Evolutionary conservation across 2,329 filamentous ascomycete genomes (phyloP), one percentile per base, ranked within the genome.

Genomic region (Hypoxylon sp.): DNA sequence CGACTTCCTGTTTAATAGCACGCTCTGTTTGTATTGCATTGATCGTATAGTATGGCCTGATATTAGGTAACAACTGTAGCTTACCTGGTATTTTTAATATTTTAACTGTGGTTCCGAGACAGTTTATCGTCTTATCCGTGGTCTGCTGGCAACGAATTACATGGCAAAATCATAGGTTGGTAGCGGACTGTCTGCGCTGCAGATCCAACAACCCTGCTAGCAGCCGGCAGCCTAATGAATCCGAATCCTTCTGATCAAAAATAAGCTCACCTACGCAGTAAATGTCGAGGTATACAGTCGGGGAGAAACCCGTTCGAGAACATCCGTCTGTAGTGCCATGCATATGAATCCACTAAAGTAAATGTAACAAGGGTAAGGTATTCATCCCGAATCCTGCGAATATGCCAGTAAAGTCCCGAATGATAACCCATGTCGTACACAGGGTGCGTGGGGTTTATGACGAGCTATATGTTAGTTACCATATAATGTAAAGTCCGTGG

Each of bases 231-330:
- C 31, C 22, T 13, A 8, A n/a, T 52, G 48, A 22, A 33, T 52
- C 44, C 44, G 48, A 22, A 33, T 52, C 44, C 44, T 47, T 47
- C 44, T 14, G 44, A 47, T 11, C 17, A 5, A 52, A 52, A 52
- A 35, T 52, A 52, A 52, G 29, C 29, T 52, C 29, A 22, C n/a
- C 2, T 19, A 31, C 29, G 29, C 29, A 31, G 26, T 31, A 31
- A 31, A 31, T 31, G 6, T 31, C 29, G 6, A 31, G 29, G 29
- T 35, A 33, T 10, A 22, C 26, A 22, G 17, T 14, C 14, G 17
- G 14, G 14, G 14, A n/a, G 29, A 1, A n/a, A 17, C 44, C 14
- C n/a, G 29, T 35, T 35, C 48, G 14, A 52, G 14, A 52, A 52
- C 29, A 29, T 22, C 48, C 6, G 48, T 11, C n/a, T n/a, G 3